Evolutionary conservation across 2,329 filamentous ascomycete genomes (phyloP).

Genomic region (Cladosporium colombiae): DNA sequence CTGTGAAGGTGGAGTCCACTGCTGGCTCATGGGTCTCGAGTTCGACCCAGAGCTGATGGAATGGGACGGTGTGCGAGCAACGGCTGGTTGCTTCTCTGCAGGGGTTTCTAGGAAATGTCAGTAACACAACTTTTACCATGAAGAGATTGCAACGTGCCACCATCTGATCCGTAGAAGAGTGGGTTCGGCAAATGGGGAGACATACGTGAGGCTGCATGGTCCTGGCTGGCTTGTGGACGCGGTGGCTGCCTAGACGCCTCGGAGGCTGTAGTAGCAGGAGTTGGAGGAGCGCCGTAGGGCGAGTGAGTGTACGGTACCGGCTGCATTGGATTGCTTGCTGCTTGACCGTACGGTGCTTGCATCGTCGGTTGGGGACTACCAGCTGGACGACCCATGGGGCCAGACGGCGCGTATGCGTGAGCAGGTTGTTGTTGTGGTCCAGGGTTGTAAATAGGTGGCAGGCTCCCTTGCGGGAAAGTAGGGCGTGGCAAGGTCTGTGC

Average conservation of each 20-base stretch:
- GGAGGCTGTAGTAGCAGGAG: constrained; percentile 37
- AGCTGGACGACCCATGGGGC: neutral
- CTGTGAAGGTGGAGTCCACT: constrained; percentile 41
- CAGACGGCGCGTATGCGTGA: constrained; percentile 3
- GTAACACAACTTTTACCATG: neutral
- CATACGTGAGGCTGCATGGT: constrained; percentile 45
- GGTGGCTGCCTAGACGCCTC: constrained; percentile 31
- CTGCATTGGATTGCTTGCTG: constrained; percentile 13
- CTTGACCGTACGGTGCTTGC: neutral
- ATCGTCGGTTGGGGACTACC: constrained; percentile 2
- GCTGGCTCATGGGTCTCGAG: constrained; percentile 27
- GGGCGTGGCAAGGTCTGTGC: constrained; percentile 33
- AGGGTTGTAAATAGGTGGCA: constrained; percentile 31
- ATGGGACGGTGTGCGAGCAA: constrained; percentile 31
- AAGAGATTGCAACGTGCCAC: neutral
- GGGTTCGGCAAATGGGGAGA: constrained; percentile 50
- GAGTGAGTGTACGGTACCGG: constrained; percentile 28
- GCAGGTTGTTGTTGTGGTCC: constrained; percentile 25
- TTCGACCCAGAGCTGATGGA: constrained; percentile 28
- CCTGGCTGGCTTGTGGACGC: constrained; percentile 35
- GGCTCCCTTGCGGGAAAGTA: constrained; percentile 27
- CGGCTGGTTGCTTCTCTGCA: constrained; percentile 10
- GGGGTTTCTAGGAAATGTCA: neutral
- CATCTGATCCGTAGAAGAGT: constrained; percentile 30
- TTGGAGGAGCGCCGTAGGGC: constrained; percentile 34